Evolutionary conservation across 441 rosid species (phyloP).

Genomic region (Adansonia rubrostipa): DNA sequence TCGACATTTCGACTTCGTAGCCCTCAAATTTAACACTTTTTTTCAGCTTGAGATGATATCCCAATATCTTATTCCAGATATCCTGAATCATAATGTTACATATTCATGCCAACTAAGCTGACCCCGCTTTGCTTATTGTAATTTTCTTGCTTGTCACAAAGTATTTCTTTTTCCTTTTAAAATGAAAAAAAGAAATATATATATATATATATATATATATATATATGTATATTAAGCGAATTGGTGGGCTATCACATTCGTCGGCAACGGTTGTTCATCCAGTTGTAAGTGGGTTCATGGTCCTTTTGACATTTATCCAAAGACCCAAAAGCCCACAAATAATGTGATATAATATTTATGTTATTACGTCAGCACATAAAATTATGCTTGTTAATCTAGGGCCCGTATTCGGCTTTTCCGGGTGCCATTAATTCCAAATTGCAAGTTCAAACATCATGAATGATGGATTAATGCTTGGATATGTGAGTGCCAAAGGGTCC

Average conservation of each 20-base stretch:
- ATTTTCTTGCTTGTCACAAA: background rate
- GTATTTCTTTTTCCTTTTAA: background rate
- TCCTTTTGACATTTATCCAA: slow-evolving; percentile 2
- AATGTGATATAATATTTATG: slow-evolving; percentile 32
- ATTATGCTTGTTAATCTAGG: slow-evolving; percentile 17
- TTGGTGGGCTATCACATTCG: background rate
- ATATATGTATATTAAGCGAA: background rate
- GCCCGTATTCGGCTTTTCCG: slow-evolving; percentile 17
- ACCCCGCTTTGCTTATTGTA: background rate
- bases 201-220: background rate
- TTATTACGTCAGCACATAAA: slow-evolving; percentile 16
- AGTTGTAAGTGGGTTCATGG: slow-evolving; percentile 20
- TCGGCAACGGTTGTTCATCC: slow-evolving; percentile 15
- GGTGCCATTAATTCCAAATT: background rate
- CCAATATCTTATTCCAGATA: slow-evolving; percentile 22
- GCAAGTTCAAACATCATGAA: background rate
- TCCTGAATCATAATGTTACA: background rate
- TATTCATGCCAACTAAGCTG: background rate
- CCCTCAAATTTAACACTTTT: slow-evolving; percentile 6
- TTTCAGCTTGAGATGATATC: slow-evolving; percentile 19
- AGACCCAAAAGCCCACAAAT: slow-evolving; percentile 16
- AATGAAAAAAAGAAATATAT: background rate
- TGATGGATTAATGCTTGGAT: background rate
- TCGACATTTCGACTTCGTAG: slow-evolving; percentile 1
- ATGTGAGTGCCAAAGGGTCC: background rate